These are phyloP conservation scores for Didymella segeticola DNA, from an alignment of 2,329 filamentous ascomycete genomes.

Conservation along the genomic window DNA sequence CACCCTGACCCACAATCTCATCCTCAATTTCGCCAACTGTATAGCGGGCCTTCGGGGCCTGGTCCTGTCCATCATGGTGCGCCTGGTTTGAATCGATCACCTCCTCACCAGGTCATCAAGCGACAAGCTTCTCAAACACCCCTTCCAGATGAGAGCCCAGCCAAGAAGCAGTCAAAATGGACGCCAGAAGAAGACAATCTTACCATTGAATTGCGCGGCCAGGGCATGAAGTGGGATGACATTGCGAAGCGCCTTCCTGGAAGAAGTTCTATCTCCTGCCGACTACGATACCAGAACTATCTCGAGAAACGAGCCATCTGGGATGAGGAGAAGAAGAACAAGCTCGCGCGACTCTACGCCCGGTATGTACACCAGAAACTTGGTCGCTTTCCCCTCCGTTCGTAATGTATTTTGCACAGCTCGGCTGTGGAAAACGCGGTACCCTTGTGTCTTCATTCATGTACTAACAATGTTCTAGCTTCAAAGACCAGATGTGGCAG, in stretches of 20 bases:
- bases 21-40: conserved; percentile 48
- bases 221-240: conserved; percentile 98
- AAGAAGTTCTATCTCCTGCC: conserved; percentile 90
- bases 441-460: neutral
- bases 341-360: conserved; percentile 91
- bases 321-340: conserved; percentile 98
- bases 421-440: neutral
- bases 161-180: conserved; percentile 85
- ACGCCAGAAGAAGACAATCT: conserved; percentile 90
- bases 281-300: conserved; percentile 96
- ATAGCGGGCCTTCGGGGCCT: conserved; percentile 50
- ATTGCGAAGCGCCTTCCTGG: conserved; percentile 91
- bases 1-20: conserved; percentile 49
- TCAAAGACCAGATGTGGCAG: conserved; percentile 98
- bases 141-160: conserved; percentile 44
- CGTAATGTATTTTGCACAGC: neutral
- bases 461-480: conserved; percentile 62
- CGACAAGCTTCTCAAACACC: conserved; percentile 48
- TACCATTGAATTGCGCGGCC: conserved; percentile 88
- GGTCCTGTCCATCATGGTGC: conserved; percentile 29
- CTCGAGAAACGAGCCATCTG: conserved; percentile 90
- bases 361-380: conserved; percentile 64
- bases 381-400: neutral
- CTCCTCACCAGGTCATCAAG: conserved; percentile 44
- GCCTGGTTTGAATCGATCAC: conserved; percentile 40